phyloP scores from a whole-genome alignment of 208 protist species.

The Hexamita inflata region DNA sequence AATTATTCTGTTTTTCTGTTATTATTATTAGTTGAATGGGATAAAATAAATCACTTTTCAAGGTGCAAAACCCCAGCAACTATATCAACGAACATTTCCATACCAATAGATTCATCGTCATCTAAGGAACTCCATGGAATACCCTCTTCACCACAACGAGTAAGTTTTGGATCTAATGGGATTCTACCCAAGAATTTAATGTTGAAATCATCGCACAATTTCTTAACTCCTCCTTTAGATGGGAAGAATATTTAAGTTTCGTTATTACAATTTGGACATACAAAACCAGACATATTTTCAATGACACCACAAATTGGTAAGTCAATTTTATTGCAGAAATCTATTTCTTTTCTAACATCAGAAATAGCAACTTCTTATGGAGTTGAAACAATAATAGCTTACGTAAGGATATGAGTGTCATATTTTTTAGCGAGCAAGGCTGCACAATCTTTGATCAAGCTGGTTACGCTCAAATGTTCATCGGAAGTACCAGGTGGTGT shows the following conservation, averaged over 20 bases:
- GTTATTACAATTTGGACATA: constrained; percentile 22
- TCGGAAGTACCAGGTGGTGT: constrained; percentile 98
- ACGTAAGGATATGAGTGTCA: not conserved
- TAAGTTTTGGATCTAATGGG: constrained; percentile 2
- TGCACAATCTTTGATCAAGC: not conserved
- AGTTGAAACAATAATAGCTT: constrained; percentile 38
- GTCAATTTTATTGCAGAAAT: constrained; percentile 86
- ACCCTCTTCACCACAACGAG: not conserved
- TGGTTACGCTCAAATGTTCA: constrained; percentile 40
- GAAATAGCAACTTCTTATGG: constrained; percentile 67
- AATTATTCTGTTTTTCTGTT: no score
- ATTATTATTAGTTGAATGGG: no score
- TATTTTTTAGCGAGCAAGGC: not conserved
- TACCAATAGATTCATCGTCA: not conserved
- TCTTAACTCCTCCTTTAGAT: not conserved
- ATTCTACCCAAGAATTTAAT: not conserved
- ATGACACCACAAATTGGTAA: constrained; percentile 87
- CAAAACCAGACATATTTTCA: constrained; percentile 96
- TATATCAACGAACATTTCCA: not conserved
- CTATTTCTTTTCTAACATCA: constrained; percentile 92
- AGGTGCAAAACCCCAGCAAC: not conserved
- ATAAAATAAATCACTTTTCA: no score
- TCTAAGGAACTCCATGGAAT: not conserved
- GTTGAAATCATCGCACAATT: constrained; percentile 2
- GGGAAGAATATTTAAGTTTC: not conserved